Evolutionary conservation across 2,329 filamentous ascomycete species (phyloP), one percentile per base, ranked within the genome.

Genomic region (Hirsutella rhossiliensis): DNA sequence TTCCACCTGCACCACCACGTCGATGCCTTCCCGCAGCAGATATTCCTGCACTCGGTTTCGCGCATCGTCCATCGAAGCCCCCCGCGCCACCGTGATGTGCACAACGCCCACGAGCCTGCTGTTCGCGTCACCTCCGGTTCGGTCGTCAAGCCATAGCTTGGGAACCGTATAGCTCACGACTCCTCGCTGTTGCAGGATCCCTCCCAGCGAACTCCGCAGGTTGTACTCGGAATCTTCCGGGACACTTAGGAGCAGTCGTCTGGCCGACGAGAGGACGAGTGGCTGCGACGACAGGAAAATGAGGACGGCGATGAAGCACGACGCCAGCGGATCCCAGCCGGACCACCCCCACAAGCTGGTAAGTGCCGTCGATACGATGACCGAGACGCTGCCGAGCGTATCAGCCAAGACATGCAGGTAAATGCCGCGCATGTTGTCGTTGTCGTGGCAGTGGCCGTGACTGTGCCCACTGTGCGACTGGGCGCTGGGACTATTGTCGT

Each of bases 401-500:
- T 98, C 92, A 6, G 92, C 92, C 27, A 97, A 73, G 42, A 98
- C 86, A 57, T 98, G 92, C 18, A 98, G 71, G 63, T 94, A 98
- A 52, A 98, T 97, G 12, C 92, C 92, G 54, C 92, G 68, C 89
- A 98, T 96, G 59, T 98, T 98, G 56, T 98, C 92, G 61, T 95
- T 95, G 48, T 87, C 84, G 56, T 89, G 61, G 20, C 48, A 65
- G 44, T 66, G 62, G 18, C 43, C 89, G 60, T 94, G 94, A 48
- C 86, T 82, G 55, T 88, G 83, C 13, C 57, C 52, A 47, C 57
- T 18, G 34, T 65, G 54, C 29, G 48, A 46, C 47, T 48, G 23
- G 23, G 23, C 23, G 23, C 23, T 27, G 9, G 23, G 23, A 27
- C 23, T 27, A 9, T 27, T 27, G 23, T 27, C 9, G 23, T 27